Percentiles rank a stretch among this genome's conserved stretches.
phyloP scores from a whole-genome alignment of 176 grass and related monocot species.

The Alopecurus myosuroides region DNA sequence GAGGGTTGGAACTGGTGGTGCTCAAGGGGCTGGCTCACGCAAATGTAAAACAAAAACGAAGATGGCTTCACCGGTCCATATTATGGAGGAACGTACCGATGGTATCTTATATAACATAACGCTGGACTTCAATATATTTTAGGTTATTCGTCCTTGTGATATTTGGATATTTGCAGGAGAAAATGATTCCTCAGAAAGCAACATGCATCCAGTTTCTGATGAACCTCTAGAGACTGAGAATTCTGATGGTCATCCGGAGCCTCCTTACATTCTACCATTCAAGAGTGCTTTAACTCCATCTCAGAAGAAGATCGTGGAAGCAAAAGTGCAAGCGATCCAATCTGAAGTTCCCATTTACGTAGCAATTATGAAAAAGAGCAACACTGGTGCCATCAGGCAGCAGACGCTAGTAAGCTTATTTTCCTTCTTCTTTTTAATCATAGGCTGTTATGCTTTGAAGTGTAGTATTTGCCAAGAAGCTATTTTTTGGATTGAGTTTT shows the following conservation, averaged over 20 bases:
- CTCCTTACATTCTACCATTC: background rate
- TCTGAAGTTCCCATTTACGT: background rate
- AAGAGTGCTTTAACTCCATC: background rate
- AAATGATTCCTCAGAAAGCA: background rate
- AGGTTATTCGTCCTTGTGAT: background rate
- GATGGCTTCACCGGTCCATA: too few species aligned
- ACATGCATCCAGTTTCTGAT: background rate
- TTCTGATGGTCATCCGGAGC: background rate
- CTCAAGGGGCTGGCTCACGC: background rate
- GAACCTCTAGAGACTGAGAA: background rate
- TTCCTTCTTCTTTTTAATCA: background rate
- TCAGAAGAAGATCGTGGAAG: background rate
- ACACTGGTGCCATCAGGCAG: background rate
- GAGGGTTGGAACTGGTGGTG: background rate
- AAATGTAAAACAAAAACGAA: too few species aligned
- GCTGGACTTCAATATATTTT: background rate
- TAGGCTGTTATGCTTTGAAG: background rate
- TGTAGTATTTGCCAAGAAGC: background rate
- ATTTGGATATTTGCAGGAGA: background rate
- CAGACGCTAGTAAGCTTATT: background rate
- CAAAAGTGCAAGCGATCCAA: background rate
- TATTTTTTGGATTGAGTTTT: background rate
- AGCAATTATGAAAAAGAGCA: background rate
- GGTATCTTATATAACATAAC: slow-evolving; percentile 18
- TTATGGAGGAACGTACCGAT: background rate